These are phyloP conservation scores for Diaporthe velutina DNA, from an alignment of 2,329 filamentous ascomycete genomes.

Conservation along the genomic window DNA sequence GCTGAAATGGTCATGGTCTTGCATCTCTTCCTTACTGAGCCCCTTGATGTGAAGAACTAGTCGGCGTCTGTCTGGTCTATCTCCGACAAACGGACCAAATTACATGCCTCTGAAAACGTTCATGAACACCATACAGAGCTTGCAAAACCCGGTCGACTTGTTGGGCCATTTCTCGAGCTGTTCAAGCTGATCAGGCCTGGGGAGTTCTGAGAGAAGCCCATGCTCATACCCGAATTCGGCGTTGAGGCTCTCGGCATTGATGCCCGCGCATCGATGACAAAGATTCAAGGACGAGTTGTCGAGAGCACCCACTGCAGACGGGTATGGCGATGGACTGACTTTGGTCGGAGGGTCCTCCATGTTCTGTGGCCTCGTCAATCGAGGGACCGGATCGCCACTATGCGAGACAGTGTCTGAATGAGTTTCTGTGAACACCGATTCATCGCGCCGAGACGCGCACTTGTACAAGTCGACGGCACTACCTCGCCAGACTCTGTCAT, in stretches of 20 bases:
- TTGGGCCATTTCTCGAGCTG: background rate
- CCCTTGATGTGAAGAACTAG: background rate
- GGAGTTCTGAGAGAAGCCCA: background rate
- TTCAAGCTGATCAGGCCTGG: background rate
- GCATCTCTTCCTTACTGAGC: background rate
- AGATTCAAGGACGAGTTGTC: background rate
- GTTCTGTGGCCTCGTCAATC: background rate
- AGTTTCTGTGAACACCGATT: background rate
- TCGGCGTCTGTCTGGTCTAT: background rate
- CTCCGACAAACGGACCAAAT: background rate
- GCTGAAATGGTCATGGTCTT: background rate
- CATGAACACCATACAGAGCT: background rate
- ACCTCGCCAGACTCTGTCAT: background rate
- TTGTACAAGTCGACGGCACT: background rate
- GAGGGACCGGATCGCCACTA: background rate
- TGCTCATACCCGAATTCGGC: background rate
- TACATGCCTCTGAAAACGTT: background rate
- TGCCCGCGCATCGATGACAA: background rate
- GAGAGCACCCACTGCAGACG: background rate
- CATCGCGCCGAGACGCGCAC: background rate
- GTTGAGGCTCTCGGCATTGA: background rate
- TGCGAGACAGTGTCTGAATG: background rate
- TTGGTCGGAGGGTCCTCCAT: background rate
- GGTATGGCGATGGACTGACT: background rate
- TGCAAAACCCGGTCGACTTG: background rate